Percentiles rank a stretch among this genome's conserved stretches.
Evolutionary conservation across 495 filamentous ascomycete species (phyloP).

Genomic region (Xanthoparmelia taractica): DNA sequence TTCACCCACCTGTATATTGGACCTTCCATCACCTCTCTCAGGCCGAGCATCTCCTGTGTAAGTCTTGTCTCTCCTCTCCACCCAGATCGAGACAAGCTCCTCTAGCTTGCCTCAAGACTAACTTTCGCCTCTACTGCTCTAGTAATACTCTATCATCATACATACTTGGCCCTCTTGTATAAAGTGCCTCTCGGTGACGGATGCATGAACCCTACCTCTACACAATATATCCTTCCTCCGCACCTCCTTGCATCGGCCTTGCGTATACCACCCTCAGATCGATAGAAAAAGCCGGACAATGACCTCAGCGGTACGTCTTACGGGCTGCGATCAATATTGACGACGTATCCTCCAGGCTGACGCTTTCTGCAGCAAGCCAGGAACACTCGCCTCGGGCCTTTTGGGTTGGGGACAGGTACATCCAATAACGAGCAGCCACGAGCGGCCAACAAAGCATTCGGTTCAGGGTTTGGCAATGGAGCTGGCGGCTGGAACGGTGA

Average conservation of each 20-base stretch:
- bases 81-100: conserved; percentile 1
- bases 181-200: conserved; percentile 6
- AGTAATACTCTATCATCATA: conserved; percentile 15
- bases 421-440: conserved; percentile 35
- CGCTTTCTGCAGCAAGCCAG: conserved; percentile 17
- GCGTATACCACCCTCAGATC: conserved; percentile 5
- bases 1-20: conserved; percentile 20
- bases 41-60: conserved; percentile 22
- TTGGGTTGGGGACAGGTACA: conserved; percentile 35
- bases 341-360: conserved; percentile 10
- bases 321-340: neutral
- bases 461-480: conserved; percentile 40
- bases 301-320: conserved; percentile 25
- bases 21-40: conserved; percentile 3
- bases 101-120: neutral
- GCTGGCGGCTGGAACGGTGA: conserved; percentile 47
- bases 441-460: conserved; percentile 34
- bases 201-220: conserved; percentile 4
- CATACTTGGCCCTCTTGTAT: conserved; percentile 5
- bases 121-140: conserved; percentile 11
- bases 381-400: conserved; percentile 33
- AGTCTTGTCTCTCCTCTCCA: conserved; percentile 5
- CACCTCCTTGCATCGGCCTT: neutral
- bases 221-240: conserved; percentile 10
- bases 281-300: conserved; percentile 14